These are phyloP conservation scores for Excoecaria cochinchinensis DNA, from an alignment of 345 rosid genomes.

Conservation along the genomic window DNA sequence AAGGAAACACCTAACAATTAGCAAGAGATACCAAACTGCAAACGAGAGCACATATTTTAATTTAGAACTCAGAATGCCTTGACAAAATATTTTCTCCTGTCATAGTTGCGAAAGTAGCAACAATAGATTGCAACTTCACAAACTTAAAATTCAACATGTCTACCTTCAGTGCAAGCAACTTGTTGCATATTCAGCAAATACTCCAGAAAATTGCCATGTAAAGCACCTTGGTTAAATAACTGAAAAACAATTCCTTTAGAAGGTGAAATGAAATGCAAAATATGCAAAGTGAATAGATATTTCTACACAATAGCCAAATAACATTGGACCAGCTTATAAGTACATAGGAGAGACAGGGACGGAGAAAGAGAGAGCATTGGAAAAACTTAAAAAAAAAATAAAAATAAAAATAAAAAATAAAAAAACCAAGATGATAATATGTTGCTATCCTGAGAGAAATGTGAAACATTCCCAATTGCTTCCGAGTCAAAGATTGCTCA, in stretches of 20 bases:
- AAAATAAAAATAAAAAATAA: too few species aligned
- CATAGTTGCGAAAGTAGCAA: not conserved
- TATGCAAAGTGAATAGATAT: not conserved
- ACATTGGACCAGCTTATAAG: not conserved
- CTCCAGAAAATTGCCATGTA: too few species aligned
- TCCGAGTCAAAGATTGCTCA: not conserved
- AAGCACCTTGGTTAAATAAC: not conserved
- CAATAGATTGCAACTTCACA: not conserved
- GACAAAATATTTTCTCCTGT: too few species aligned
- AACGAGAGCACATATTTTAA: too few species aligned
- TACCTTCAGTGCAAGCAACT: conserved; percentile 1
- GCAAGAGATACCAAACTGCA: not conserved
- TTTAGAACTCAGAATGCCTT: too few species aligned
- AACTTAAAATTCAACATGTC: not conserved
- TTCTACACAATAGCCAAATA: not conserved
- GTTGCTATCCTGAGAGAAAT: not conserved
- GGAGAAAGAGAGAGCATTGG: not conserved
- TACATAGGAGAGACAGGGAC: not conserved
- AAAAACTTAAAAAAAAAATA: too few species aligned
- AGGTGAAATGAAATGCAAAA: not conserved
- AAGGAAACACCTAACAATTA: not conserved
- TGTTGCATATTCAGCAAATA: too few species aligned
- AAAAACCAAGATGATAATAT: not conserved
- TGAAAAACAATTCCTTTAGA: not conserved
- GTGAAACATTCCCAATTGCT: not conserved